Evolutionary conservation across 495 filamentous ascomycete species (phyloP), one percentile per base, ranked within the genome.

Genomic region (Aspergillus leporis): DNA sequence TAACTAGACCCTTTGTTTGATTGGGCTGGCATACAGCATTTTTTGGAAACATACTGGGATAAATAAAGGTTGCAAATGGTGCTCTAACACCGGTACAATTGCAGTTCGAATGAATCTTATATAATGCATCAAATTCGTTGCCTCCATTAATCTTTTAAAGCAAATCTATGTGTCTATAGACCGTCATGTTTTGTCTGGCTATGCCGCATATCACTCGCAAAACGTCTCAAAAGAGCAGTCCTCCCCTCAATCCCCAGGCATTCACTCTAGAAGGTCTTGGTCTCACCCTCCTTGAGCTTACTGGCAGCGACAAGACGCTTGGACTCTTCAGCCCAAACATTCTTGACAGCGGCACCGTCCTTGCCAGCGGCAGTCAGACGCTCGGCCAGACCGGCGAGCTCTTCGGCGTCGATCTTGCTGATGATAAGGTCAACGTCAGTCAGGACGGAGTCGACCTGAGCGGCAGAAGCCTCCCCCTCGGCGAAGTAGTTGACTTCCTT

Each of bases 401-500:
- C 91, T 56, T 97, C 94, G 51, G 86, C 75, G 55, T 96, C 91
- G 63, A 96, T 85, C 87, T 94, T 96, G 72, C 78, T 76, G 78
- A 93, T 90, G 64, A 98, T 78, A n/a, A 89, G 78, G 66, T 98
- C 94, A 36, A 95, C 88, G 62, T 97, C 94, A 62, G 78, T 82
- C n/a, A 96, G 81, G 10, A 93, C 89, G 21, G 79, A 76, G 72
- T 97, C 92, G 54, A 97, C 89, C 68, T 88, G 80, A 31, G 85
- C 80, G 3, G 91, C 78, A 9, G 84, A 81, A 4, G 92, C 83
- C 65, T 90, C 84, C 30, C 84, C 84, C 10, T 79, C 80, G 25
- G 73, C 78, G 56, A 83, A 87, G 85, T 98, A 98, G 81, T 97
- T 97, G 65, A 87, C 91, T 57, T 98, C 94, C 83, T 98, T 98